Evolutionary conservation across 1,284 basidiomycete genomes (phyloP), one percentile per base, ranked within the genome.

Genomic region (Pyrrhoderma lamaoense): DNA sequence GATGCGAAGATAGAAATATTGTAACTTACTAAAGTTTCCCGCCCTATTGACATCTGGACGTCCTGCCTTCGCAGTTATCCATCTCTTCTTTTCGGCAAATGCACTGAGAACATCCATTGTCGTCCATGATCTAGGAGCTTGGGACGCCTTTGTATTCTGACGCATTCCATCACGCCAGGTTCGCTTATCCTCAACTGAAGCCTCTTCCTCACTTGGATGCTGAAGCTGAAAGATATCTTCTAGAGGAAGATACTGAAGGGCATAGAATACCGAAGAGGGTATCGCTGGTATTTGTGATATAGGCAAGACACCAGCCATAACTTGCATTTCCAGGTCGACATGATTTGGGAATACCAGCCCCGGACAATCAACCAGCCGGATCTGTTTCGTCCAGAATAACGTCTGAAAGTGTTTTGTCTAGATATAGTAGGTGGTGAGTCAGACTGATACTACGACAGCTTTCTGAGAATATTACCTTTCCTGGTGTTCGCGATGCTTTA

Each of bases 371-470:
- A 89, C 88, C 27, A 93, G 75, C 45, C 87, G 84, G 54, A 94
- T 75, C 55, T 89, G 82, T 1, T 74, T 68, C 39, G 84, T 89
- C 86, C 86, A 93, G 65, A 85, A 93, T 45, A 92, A 76, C 0
- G 93, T 94, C 65, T 95, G 91, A 64, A 92, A 93, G 63, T 94
- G 91, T 66, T 93, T 95, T 2, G 91, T 95, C 88, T 91, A 57
- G 3, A 14, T 11, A 31, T 46, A 38, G 44, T 38, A 45, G 45
- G 22, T 49, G 21, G 38, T 40, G 14, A 40, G 8, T 5, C 8
- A 40, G 4, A n/a, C 8, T 16, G n/a, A 22, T 40, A 8, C 38
- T 40, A 7, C n/a, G 5, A 5, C 21, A 8, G 14, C 5, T 16
- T 37, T 11, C 35, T 40, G 38, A 11, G 5, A 5, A 35, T 44